Evolutionary conservation across 208 protist species (phyloP).

Genomic region (Crithidia fasciculata): DNA sequence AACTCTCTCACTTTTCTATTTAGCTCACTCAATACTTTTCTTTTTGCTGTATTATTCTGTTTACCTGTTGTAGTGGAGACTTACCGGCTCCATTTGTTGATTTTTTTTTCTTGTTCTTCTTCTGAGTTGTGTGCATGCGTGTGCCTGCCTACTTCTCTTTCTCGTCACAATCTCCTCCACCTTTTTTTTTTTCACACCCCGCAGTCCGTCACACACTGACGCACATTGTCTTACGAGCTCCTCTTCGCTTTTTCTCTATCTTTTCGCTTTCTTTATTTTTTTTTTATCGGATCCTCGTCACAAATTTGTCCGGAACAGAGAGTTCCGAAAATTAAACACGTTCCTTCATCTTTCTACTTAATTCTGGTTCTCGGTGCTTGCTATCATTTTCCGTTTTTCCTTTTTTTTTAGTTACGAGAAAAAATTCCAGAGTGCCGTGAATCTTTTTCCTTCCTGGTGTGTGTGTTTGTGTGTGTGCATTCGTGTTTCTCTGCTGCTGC

Average conservation of each 20-base stretch:
- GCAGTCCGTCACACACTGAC: neutral
- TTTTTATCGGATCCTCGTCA: constrained; percentile 9
- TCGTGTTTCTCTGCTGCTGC: too few species aligned
- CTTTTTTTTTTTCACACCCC: neutral
- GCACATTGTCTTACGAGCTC: neutral
- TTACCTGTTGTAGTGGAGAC: too few species aligned
- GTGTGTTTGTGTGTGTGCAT: too few species aligned
- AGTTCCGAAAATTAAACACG: neutral
- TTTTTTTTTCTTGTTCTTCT: constrained; percentile 11
- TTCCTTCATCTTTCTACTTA: neutral
- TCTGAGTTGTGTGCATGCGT: neutral
- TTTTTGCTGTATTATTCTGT: neutral
- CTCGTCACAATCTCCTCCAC: too few species aligned
- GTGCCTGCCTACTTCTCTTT: too few species aligned
- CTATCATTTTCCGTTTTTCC: constrained; percentile 1
- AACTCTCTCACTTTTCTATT: too few species aligned
- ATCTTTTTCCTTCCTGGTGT: too few species aligned
- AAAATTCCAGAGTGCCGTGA: too few species aligned
- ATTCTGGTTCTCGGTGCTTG: neutral
- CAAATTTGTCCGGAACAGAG: neutral
- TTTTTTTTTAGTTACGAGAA: too few species aligned
- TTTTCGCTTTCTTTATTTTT: constrained; percentile 19
- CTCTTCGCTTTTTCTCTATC: neutral
- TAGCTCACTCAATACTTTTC: neutral
- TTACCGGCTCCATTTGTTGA: too few species aligned